phyloP scores from a whole-genome alignment of 1,284 basidiomycete species.

The Thelephora terrestris region DNA sequence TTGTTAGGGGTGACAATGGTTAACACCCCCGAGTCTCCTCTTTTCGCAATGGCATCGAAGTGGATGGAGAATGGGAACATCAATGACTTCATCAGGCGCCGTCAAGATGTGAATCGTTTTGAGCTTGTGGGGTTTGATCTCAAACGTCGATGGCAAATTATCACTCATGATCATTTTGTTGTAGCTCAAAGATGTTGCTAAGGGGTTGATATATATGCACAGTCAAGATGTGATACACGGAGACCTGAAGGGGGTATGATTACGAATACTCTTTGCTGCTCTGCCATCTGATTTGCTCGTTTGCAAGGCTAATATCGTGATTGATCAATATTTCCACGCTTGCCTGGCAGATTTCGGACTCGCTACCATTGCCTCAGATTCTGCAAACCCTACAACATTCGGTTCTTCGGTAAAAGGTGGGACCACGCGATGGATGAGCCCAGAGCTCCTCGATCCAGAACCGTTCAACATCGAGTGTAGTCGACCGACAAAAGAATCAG shows the following conservation, averaged over 20 bases:
- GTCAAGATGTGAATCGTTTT: neutral
- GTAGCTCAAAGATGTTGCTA: neutral
- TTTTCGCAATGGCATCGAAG: neutral
- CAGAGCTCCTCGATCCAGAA: neutral
- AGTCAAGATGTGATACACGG: neutral
- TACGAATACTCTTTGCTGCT: neutral
- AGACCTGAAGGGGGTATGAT: neutral
- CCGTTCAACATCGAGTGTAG: neutral
- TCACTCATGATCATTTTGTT: too few species aligned
- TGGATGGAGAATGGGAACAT: constrained; percentile 2
- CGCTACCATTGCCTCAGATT: constrained; percentile 11
- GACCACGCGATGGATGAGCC: neutral
- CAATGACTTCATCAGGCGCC: neutral
- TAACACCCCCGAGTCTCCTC: neutral
- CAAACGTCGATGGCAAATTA: too few species aligned
- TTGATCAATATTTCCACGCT: constrained; percentile 15
- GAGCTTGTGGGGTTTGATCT: too few species aligned
- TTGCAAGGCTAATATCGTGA: constrained; percentile 18
- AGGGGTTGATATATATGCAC: neutral
- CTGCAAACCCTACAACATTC: neutral
- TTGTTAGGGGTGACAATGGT: constrained; percentile 1
- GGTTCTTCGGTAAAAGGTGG: neutral
- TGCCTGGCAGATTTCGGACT: constrained; percentile 22
- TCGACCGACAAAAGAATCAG: too few species aligned
- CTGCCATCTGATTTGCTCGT: too few species aligned